Evolutionary conservation across 2,329 filamentous ascomycete genomes (phyloP), one percentile per base, ranked within the genome.

Genomic region (Ustulina deusta): DNA sequence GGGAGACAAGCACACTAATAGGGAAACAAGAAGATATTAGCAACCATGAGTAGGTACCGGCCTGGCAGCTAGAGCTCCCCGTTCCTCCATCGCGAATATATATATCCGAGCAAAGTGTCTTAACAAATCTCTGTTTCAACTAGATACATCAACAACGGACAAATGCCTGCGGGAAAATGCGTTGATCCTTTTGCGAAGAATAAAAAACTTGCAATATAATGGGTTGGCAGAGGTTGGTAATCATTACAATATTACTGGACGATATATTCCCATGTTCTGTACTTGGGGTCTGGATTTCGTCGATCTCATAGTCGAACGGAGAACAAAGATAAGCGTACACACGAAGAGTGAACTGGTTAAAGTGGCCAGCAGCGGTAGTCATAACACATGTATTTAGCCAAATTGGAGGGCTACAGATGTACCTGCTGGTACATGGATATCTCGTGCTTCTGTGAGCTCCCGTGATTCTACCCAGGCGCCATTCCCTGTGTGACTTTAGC

Each of bases 401-500:
- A 69, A 63, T 65, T 71, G 38, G 44, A 69, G 59, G 46, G 57
- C 52, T 58, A 61, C 44, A 48, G 38, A 56, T 65, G 54, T 66
- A 65, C 59, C 59, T 63, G 42, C 42, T 54, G 51, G 57, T 64
- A 63, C 59, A 48, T 25, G 52, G 38, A 38, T 36, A 44, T 58
- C 34, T 40, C 11, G 25, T 51, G 17, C 40, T 52, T 13, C 55
- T 59, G 56, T 36, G 27, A 64, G 58, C 56, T 63, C 52, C 62
- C 62, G 51, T 42, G 25, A 54, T 63, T 61, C 58, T 62, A 70
- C 51, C 69, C 58, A 51, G 63, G 13, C 36, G 58, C 65, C 62
- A 67, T 22, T 63, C 44, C 56, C 57, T 65, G 68, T 64, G 61
- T 42, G 65, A 67, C 63, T 70, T 69, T 72, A 70, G 70, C 67